Base-by-base conservation (phyloP, 345 rosid species). In the Syzygium aromaticum region DNA sequence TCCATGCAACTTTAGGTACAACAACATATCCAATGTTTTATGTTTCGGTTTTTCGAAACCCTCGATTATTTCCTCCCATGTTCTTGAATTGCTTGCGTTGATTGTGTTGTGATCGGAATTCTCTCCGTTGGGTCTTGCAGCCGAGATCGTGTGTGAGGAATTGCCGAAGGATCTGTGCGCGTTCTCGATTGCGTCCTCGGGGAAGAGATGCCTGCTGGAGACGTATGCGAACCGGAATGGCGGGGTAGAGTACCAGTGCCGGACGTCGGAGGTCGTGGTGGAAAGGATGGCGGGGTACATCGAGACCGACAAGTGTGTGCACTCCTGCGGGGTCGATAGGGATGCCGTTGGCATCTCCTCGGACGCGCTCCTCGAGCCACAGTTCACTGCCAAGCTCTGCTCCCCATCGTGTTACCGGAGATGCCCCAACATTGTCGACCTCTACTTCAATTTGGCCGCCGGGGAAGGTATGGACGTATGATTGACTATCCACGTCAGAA, bases 401-500 rank as follows among this genome's bases (percentile, higher is more conserved):
- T 94, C 99, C 11, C 89, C 95, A 0, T 90, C 90, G 85, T 98
- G 99, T 51, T 94, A 93, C 91, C 89, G 91, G 28, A 91, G 89
- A 52, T 98, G 99, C 90, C 96, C 98, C 91, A 98, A 96, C 94
- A 96, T 98, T 84, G 91, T 96, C 57, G 99, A 98, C 85, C 99
- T 98, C 40, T 96, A 95, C 94, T 96, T 92, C 93, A 96, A 98
- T 84, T 90, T 98, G 86, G 99, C 99, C 38, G 97, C 98, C 86
- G 99, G 98, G 10, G 99, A 98, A 96, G 99, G 99, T 98, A 93
- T 80, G 5, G 10, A 30, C 23, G 46, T 21, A 86, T 25, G 25
- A 38, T 38, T 84, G 23, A 2, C 28, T 14, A 22, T 83, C 11
- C 27, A 82, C 46, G 38, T 84, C 64, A 28, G n/a, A 40, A 51